A percentile compares a stretch with the other conserved stretches of the same genome.
phyloP scores from a whole-genome alignment of 208 protist genomes.

The Leishmania mexicana region DNA sequence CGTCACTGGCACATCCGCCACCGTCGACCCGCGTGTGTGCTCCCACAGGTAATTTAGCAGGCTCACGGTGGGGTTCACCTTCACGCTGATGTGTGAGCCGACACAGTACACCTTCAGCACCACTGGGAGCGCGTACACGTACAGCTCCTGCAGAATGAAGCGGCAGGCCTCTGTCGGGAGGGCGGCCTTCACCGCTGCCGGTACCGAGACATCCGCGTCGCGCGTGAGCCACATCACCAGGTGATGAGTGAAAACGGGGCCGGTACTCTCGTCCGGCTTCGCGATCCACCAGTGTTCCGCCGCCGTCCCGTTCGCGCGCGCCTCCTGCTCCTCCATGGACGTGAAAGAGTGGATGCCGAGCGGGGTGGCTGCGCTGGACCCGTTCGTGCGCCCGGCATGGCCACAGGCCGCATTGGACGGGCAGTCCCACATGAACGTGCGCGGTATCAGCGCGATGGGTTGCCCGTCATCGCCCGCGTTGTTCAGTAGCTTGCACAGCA shows the following conservation, averaged over 20 bases:
- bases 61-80: conserved; percentile 60
- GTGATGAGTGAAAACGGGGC: conserved; percentile 72
- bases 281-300: conserved; percentile 68
- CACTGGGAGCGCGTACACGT: conserved; percentile 59
- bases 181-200: conserved; percentile 37
- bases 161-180: conserved; percentile 43
- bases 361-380: conserved; percentile 8
- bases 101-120: conserved; percentile 89
- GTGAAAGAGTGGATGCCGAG: conserved; percentile 33
- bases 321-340: conserved; percentile 7
- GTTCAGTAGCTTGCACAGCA: conserved; percentile 56
- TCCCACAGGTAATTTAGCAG: conserved; percentile 40
- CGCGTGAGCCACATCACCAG: conserved; percentile 65
- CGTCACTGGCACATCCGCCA: conserved; percentile 40
- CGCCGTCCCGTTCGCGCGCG: conserved; percentile 17
- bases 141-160: conserved; percentile 83
- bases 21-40: conserved; percentile 14
- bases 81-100: conserved; percentile 49
- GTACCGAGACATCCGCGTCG: conserved; percentile 16
- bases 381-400: background rate
- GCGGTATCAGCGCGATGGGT: conserved; percentile 47
- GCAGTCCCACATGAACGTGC: conserved; percentile 58
- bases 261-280: conserved; percentile 81
- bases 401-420: background rate
- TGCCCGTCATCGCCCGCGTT: conserved; percentile 19